phyloP scores from a whole-genome alignment of 2,329 filamentous ascomycete genomes.

The Trichothecium sympodiale region DNA sequence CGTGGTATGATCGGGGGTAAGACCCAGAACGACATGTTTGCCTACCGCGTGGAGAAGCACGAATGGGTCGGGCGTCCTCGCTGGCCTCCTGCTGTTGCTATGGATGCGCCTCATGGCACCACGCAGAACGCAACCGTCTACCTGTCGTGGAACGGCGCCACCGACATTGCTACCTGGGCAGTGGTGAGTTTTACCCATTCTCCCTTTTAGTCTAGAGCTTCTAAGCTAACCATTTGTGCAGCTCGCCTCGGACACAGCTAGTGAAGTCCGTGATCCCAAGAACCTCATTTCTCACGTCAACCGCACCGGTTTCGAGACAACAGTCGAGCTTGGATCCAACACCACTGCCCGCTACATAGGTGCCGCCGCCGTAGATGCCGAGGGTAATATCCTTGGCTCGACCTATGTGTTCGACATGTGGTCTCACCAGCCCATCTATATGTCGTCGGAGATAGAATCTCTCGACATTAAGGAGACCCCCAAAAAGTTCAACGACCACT shows the following conservation, averaged over 20 bases:
- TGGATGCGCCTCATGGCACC: slow-evolving; percentile 13
- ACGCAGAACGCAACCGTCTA: slow-evolving; percentile 14
- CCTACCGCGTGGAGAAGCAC: slow-evolving; percentile 16
- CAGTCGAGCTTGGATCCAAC: slow-evolving; percentile 9
- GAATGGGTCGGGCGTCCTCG: slow-evolving; percentile 15
- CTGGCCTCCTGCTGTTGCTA: slow-evolving; percentile 16
- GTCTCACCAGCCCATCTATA: slow-evolving; percentile 12
- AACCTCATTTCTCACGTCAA: slow-evolving; percentile 12
- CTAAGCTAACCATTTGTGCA: slow-evolving; percentile 8
- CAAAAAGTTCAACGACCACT: neutral
- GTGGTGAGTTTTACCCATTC: slow-evolving; percentile 12
- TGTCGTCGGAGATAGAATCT: slow-evolving; percentile 10
- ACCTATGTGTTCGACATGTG: slow-evolving; percentile 15
- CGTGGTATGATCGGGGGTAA: slow-evolving; percentile 12
- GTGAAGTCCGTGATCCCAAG: slow-evolving; percentile 10
- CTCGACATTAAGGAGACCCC: slow-evolving; percentile 2
- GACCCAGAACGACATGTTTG: slow-evolving; percentile 14
- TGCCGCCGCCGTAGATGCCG: slow-evolving; percentile 12
- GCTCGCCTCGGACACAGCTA: slow-evolving; percentile 12
- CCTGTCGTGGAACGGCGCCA: slow-evolving; percentile 20
- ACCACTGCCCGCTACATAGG: slow-evolving; percentile 12
- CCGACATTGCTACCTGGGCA: slow-evolving; percentile 15
- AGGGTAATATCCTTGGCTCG: slow-evolving; percentile 14
- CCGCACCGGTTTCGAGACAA: slow-evolving; percentile 17
- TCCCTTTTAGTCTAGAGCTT: slow-evolving; percentile 3